phyloP scores from a whole-genome alignment of 2,329 filamentous ascomycete genomes.

The Penicillium sp. region DNA sequence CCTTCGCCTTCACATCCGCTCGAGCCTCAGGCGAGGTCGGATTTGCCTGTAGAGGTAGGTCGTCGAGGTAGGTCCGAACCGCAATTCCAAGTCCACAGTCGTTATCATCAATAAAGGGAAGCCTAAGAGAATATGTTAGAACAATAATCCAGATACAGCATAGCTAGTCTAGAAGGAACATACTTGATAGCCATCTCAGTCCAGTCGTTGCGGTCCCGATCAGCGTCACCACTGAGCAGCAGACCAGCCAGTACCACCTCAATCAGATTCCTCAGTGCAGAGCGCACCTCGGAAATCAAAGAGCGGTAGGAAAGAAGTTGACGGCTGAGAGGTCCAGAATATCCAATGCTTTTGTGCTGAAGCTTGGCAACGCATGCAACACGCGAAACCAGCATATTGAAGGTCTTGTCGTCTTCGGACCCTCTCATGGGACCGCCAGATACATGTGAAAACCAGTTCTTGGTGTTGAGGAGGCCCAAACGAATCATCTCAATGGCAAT shows the following conservation, averaged over 20 bases:
- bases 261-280: conserved; percentile 75
- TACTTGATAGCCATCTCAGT: conserved; percentile 72
- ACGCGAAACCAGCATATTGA: conserved; percentile 79
- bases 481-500: conserved; percentile 83
- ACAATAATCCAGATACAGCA: not conserved
- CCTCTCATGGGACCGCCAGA: conserved; percentile 61
- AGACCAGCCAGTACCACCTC: conserved; percentile 80
- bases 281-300: conserved; percentile 74
- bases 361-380: conserved; percentile 81
- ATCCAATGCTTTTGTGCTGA: conserved; percentile 80
- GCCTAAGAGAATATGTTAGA: conserved; percentile 24
- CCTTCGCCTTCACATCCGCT: conserved; percentile 52
- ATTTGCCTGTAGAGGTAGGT: conserved; percentile 58
- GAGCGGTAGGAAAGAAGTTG: conserved; percentile 85
- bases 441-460: conserved; percentile 61
- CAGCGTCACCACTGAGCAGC: conserved; percentile 76
- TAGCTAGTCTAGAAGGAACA: conserved; percentile 28
- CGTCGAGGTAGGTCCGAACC: conserved; percentile 50
- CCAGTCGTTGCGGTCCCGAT: conserved; percentile 67
- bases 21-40: conserved; percentile 53
- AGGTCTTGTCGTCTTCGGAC: conserved; percentile 72
- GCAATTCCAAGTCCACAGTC: conserved; percentile 50
- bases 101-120: conserved; percentile 48
- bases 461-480: conserved; percentile 72
- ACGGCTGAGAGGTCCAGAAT: conserved; percentile 90